phyloP scores from a whole-genome alignment of 1,139 yeast species.

The Taiozyma sp. region DNA sequence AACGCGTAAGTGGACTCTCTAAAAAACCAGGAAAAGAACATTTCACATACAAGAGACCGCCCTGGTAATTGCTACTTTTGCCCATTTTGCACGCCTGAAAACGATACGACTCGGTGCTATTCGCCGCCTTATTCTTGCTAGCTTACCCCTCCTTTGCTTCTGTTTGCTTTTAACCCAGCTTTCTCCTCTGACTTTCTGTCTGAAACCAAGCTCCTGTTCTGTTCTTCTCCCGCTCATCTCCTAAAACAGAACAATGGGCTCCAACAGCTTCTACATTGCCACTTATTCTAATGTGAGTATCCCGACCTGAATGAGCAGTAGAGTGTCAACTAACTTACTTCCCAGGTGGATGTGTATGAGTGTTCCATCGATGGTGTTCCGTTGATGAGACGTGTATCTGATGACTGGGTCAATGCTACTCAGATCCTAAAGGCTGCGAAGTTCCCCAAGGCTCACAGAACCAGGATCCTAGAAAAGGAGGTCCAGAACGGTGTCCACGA shows the following conservation, averaged over 20 bases:
- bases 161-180: background rate
- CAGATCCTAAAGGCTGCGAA: conserved; percentile 92
- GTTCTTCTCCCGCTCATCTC: background rate
- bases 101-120: background rate
- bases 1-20: background rate
- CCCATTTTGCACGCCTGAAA: background rate
- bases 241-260: background rate
- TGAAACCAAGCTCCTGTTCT: background rate
- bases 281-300: conserved; percentile 23
- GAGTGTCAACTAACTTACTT: background rate
- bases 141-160: background rate
- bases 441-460: conserved; percentile 89
- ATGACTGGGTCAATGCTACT: conserved; percentile 92
- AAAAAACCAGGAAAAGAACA: background rate
- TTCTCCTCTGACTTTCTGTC: background rate
- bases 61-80: background rate
- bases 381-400: conserved; percentile 70
- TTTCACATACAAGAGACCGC: background rate
- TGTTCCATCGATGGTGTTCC: conserved; percentile 49
- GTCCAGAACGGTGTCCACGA: conserved; percentile 84
- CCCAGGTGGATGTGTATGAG: conserved; percentile 47
- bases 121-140: background rate
- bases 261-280: conserved; percentile 14
- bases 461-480: conserved; percentile 85
- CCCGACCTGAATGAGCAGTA: background rate